A percentile compares a stretch with the other conserved stretches of the same genome.
Evolutionary conservation across 2,329 filamentous ascomycete genomes (phyloP).

Genomic region (Penicillium occitanis): DNA sequence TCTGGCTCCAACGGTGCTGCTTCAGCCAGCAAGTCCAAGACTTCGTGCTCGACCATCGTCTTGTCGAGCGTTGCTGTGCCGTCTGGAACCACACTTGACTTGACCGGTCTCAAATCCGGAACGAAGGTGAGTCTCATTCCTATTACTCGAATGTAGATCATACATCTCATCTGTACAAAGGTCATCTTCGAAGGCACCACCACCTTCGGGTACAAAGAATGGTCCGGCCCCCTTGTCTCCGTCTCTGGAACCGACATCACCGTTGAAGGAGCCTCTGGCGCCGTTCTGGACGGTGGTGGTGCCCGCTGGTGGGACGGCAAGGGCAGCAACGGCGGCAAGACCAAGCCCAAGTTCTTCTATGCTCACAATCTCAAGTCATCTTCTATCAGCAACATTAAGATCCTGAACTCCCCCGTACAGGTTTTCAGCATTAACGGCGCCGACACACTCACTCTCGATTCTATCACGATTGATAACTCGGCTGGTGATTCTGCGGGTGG

Average conservation of each 20-base stretch:
- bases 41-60: constrained; percentile 36
- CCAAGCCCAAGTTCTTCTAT: constrained; percentile 65
- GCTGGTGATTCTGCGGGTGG: constrained; percentile 50
- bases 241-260: constrained; percentile 59
- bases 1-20: constrained; percentile 25
- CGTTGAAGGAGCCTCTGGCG: constrained; percentile 54
- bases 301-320: constrained; percentile 61
- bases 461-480: constrained; percentile 59
- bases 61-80: constrained; percentile 37
- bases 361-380: constrained; percentile 38
- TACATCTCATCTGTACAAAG: constrained; percentile 24
- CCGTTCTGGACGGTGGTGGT: constrained; percentile 58
- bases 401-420: constrained; percentile 39
- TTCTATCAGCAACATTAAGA: constrained; percentile 32
- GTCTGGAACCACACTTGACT: constrained; percentile 36
- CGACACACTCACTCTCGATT: constrained; percentile 53
- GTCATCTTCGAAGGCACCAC: constrained; percentile 66
- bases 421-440: constrained; percentile 40
- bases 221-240: constrained; percentile 63
- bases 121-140: background rate
- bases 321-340: constrained; percentile 60
- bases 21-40: constrained; percentile 28
- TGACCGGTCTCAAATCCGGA: constrained; percentile 25
- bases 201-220: constrained; percentile 66
- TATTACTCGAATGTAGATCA: background rate